phyloP scores from a whole-genome alignment of 1,139 yeast species.

The Diutina siamensis region DNA sequence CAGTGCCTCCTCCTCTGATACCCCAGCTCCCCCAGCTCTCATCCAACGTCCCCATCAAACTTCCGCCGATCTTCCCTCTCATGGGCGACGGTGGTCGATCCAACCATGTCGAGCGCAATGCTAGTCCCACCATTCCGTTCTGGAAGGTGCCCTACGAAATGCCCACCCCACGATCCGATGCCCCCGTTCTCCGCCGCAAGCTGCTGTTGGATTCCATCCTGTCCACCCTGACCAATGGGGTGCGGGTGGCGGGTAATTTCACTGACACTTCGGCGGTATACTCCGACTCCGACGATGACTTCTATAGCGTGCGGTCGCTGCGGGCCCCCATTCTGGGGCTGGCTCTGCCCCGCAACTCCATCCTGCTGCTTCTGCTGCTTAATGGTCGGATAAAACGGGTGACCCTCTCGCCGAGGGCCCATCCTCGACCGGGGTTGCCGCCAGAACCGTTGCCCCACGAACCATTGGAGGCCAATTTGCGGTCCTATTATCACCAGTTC shows the following conservation, averaged over 20 bases:
- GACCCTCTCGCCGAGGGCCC: conserved; percentile 8
- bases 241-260: conserved; percentile 21
- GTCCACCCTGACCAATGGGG: conserved; percentile 20
- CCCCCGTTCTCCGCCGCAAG: conserved; percentile 11
- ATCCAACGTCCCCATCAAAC: conserved; percentile 13
- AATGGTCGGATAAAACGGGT: conserved; percentile 28
- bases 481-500: conserved; percentile 38
- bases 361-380: conserved; percentile 32
- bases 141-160: conserved; percentile 43
- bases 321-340: conserved; percentile 15
- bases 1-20: not conserved
- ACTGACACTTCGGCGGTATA: conserved; percentile 19
- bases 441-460: not conserved
- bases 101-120: conserved; percentile 10
- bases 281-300: conserved; percentile 27
- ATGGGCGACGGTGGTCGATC: conserved; percentile 5
- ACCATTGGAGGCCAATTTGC: conserved; percentile 15
- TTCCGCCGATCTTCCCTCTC: conserved; percentile 15
- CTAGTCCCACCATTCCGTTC: conserved; percentile 31
- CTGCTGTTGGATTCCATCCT: conserved; percentile 20
- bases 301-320: conserved; percentile 19
- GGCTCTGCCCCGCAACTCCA: conserved; percentile 36
- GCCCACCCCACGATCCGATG: conserved; percentile 17
- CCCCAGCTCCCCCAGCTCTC: not conserved
- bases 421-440: too few species aligned